Percentiles rank a stretch among this genome's conserved stretches.
phyloP scores from a whole-genome alignment of 345 rosid species.

The Sonneratia alba region DNA sequence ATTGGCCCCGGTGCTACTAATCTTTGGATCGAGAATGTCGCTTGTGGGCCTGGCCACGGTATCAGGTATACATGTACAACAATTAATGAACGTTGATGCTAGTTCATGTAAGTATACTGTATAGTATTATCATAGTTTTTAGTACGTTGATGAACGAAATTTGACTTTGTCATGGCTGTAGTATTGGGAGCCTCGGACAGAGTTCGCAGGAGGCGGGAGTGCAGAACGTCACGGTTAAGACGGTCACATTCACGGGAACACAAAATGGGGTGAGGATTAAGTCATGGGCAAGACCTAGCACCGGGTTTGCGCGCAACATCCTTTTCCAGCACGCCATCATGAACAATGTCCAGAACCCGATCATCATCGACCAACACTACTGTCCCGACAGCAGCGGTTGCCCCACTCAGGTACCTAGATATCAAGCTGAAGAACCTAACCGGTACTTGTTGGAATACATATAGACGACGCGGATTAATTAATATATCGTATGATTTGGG shows the following conservation, averaged over 20 bases:
- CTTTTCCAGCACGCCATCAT: slow-evolving; percentile 23
- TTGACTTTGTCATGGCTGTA: background rate
- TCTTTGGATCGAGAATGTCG: slow-evolving; percentile 14
- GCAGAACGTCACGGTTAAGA: slow-evolving; percentile 24
- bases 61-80: slow-evolving; percentile 20
- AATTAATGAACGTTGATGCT: too few relatives aligned
- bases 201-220: slow-evolving; percentile 27
- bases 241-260: slow-evolving; percentile 20
- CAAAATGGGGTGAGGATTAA: slow-evolving; percentile 43
- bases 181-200: slow-evolving; percentile 36
- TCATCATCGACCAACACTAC: slow-evolving; percentile 35
- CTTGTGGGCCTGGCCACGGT: slow-evolving; percentile 49
- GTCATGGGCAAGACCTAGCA: slow-evolving; percentile 35
- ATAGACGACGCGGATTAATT: too few relatives aligned
- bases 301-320: slow-evolving; percentile 20
- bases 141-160: too few relatives aligned
- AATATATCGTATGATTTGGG: too few relatives aligned
- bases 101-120: too few relatives aligned
- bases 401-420: slow-evolving; percentile 19
- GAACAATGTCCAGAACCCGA: slow-evolving; percentile 27
- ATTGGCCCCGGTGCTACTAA: slow-evolving; percentile 29
- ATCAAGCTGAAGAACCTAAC: too few relatives aligned
- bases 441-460: too few relatives aligned
- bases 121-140: too few relatives aligned
- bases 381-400: slow-evolving; percentile 29